These are phyloP conservation scores for Trypanosoma avium DNA, from an alignment of 208 protist species.

Conservation along the genomic window DNA sequence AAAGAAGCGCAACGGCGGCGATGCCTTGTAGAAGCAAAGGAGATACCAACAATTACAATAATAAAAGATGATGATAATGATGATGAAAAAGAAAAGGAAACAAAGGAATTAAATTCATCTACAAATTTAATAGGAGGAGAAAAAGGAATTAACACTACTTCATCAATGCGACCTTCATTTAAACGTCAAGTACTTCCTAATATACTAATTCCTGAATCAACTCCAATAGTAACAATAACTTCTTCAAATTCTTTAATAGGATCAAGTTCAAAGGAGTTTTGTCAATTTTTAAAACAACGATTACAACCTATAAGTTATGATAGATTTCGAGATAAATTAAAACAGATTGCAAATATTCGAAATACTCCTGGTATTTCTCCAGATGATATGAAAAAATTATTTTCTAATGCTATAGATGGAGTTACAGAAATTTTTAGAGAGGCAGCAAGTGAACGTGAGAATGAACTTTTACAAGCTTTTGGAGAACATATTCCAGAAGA, in stretches of 20 bases:
- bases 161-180: conserved; percentile 10
- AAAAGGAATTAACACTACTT: too few species aligned
- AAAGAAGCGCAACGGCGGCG: conserved; percentile 11
- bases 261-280: conserved; percentile 76
- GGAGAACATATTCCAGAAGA: conserved; percentile 76
- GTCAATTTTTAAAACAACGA: conserved; percentile 68
- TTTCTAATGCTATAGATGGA: conserved; percentile 24
- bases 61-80: not conserved
- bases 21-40: conserved; percentile 8
- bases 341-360: conserved; percentile 44
- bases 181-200: conserved; percentile 19
- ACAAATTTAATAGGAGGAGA: too few species aligned
- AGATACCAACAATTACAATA: not conserved
- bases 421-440: conserved; percentile 45
- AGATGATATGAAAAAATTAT: conserved; percentile 18
- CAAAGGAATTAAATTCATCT: too few species aligned
- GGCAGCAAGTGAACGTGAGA: conserved; percentile 32
- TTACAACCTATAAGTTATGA: conserved; percentile 54
- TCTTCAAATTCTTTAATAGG: conserved; percentile 27
- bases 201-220: not conserved
- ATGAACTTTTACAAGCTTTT: conserved; percentile 47
- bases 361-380: conserved; percentile 3
- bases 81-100: not conserved
- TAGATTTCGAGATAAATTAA: conserved; percentile 52
- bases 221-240: too few species aligned